A percentile compares a stretch with the other conserved stretches of the same genome.
Evolutionary conservation across 73 alveolate genomes (phyloP).

Genomic region (Paramecium bursaria): DNA sequence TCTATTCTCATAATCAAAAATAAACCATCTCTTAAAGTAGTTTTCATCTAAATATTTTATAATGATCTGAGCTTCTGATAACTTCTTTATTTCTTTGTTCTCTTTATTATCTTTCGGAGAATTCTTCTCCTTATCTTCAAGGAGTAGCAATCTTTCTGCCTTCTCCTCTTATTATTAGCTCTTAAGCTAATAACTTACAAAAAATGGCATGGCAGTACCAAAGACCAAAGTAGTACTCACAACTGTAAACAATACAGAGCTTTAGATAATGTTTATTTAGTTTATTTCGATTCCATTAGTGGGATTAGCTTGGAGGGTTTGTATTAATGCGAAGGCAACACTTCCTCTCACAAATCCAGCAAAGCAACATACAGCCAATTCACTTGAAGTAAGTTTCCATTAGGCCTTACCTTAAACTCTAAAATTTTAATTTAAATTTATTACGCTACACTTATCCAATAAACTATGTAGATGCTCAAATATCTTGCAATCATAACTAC

Average conservation of each 20-base stretch:
- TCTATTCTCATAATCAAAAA: constrained; percentile 65
- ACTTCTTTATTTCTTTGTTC: constrained; percentile 45
- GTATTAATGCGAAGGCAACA: constrained; percentile 51
- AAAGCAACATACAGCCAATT: constrained; percentile 32
- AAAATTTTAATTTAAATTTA: not conserved
- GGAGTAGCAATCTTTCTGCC: too few species aligned
- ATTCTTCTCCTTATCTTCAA: too few species aligned
- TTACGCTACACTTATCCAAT: constrained; percentile 63
- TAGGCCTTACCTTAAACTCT: constrained; percentile 30
- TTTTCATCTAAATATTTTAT: constrained; percentile 62
- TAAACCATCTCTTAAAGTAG: constrained; percentile 57
- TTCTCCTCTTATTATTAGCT: constrained; percentile 50
- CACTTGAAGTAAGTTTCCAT: constrained; percentile 38
- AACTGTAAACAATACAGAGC: constrained; percentile 61
- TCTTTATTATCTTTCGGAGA: too few species aligned
- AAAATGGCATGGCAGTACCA: constrained; percentile 69
- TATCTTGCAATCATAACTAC: constrained; percentile 59
- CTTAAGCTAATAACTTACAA: constrained; percentile 42
- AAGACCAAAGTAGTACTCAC: constrained; percentile 50
- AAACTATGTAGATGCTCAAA: constrained; percentile 61
- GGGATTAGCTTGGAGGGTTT: constrained; percentile 63
- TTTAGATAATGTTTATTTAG: constrained; percentile 54
- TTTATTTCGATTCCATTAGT: constrained; percentile 32
- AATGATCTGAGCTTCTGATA: constrained; percentile 39
- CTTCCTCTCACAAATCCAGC: constrained; percentile 63